These are phyloP conservation scores for Fusarium luffae DNA, from an alignment of 2,329 filamentous ascomycete species.

Conservation along the genomic window DNA sequence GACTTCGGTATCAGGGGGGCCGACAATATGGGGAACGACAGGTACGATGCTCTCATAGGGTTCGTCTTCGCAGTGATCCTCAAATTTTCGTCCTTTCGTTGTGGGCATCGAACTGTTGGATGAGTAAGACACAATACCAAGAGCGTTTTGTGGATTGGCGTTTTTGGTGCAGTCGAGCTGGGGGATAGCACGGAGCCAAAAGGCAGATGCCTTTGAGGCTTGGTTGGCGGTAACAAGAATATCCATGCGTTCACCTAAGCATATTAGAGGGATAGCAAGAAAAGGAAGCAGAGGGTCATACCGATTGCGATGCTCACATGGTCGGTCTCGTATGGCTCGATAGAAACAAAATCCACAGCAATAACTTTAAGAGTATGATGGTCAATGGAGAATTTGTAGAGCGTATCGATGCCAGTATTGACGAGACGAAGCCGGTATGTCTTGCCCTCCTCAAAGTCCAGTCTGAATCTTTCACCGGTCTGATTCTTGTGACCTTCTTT, in stretches of 20 bases:
- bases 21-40: constrained; percentile 50
- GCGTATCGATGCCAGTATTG: constrained; percentile 59
- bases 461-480: constrained; percentile 50
- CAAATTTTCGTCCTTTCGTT: constrained; percentile 17
- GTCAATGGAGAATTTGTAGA: constrained; percentile 63
- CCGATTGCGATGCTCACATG: constrained; percentile 62
- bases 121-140: constrained; percentile 60
- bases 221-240: constrained; percentile 58
- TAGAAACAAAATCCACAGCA: constrained; percentile 66
- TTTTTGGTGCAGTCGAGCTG: constrained; percentile 57
- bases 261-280: background rate
- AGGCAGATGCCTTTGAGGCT: constrained; percentile 50
- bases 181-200: constrained; percentile 62
- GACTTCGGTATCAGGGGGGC: constrained; percentile 43
- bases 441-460: constrained; percentile 55
- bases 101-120: constrained; percentile 32
- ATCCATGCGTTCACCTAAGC: constrained; percentile 59
- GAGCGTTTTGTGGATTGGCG: constrained; percentile 55
- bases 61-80: constrained; percentile 52
- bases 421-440: constrained; percentile 61
- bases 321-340: constrained; percentile 64
- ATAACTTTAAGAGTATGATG: constrained; percentile 69
- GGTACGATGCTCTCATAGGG: constrained; percentile 50
- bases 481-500: constrained; percentile 28
- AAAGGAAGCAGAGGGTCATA: constrained; percentile 33